phyloP scores from a whole-genome alignment of 2,329 filamentous ascomycete genomes.

The Pseudogymnoascus sp. region DNA sequence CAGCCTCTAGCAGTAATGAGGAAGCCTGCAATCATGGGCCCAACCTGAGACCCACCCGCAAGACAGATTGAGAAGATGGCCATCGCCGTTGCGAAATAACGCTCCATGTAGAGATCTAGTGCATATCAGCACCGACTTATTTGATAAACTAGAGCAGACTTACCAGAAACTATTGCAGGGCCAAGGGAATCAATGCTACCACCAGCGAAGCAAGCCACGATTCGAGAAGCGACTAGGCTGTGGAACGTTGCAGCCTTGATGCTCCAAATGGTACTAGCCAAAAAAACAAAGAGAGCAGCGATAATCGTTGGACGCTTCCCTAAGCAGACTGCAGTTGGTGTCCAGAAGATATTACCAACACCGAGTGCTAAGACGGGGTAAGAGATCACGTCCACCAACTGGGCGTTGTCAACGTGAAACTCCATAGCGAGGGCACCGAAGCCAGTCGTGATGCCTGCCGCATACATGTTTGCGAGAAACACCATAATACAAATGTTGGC shows the following conservation, averaged over 20 bases:
- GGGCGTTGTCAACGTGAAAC: conserved; percentile 13
- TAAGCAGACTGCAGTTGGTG: conserved; percentile 18
- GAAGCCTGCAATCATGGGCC: conserved; percentile 29
- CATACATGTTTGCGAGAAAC: conserved; percentile 14
- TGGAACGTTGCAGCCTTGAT: conserved; percentile 25
- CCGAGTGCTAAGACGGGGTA: conserved; percentile 19
- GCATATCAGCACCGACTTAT: neutral
- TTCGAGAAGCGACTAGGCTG: conserved; percentile 26
- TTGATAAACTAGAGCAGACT: neutral
- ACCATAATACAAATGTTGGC: conserved; percentile 17
- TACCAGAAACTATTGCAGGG: conserved; percentile 27
- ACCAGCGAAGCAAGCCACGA: conserved; percentile 26
- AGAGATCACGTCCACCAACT: conserved; percentile 15
- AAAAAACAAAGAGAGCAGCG: conserved; percentile 26
- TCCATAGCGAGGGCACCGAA: conserved; percentile 16
- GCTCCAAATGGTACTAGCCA: conserved; percentile 27
- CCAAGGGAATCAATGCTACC: conserved; percentile 26
- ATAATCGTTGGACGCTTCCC: conserved; percentile 31
- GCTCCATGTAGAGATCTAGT: neutral
- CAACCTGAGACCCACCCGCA: conserved; percentile 28
- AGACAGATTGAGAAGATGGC: conserved; percentile 28
- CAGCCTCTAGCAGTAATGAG: conserved; percentile 28
- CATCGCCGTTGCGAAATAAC: conserved; percentile 22
- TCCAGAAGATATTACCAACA: conserved; percentile 4
- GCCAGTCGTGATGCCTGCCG: conserved; percentile 15